Percentiles rank a stretch among this genome's conserved stretches.
phyloP scores from a whole-genome alignment of 495 filamentous ascomycete species.

The Xylaria longipes region DNA sequence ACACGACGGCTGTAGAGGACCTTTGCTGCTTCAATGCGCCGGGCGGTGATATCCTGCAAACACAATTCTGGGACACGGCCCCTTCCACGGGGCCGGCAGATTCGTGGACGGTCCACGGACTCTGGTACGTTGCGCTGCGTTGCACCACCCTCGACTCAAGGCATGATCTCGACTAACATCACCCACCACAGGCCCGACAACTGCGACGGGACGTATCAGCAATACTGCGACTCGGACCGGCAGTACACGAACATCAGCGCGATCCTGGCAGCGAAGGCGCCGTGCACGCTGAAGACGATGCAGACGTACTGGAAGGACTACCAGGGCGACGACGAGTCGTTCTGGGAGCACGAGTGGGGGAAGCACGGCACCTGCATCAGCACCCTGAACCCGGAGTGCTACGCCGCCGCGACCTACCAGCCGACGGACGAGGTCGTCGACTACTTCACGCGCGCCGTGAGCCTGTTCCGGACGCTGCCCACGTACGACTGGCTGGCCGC shows the following conservation, averaged over 20 bases:
- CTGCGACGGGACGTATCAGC: slow-evolving; percentile 77
- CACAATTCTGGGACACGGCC: slow-evolving; percentile 83
- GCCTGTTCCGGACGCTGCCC: slow-evolving; percentile 61
- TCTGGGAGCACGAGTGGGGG: slow-evolving; percentile 85
- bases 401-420: slow-evolving; percentile 57
- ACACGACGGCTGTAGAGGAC: slow-evolving; percentile 48
- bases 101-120: slow-evolving; percentile 83
- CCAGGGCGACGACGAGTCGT: slow-evolving; percentile 60
- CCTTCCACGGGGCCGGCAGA: slow-evolving; percentile 73
- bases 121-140: slow-evolving; percentile 55
- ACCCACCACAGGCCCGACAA: slow-evolving; percentile 65
- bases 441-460: slow-evolving; percentile 61
- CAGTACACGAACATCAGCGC: slow-evolving; percentile 70
- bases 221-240: slow-evolving; percentile 68
- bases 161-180: slow-evolving; percentile 16
- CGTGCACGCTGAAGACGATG: slow-evolving; percentile 65
- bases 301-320: slow-evolving; percentile 70
- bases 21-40: slow-evolving; percentile 82
- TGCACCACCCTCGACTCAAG: not conserved
- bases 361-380: slow-evolving; percentile 78
- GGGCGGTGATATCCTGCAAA: slow-evolving; percentile 75
- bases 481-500: slow-evolving; percentile 61
- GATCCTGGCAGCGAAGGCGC: slow-evolving; percentile 32
- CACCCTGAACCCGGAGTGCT: slow-evolving; percentile 74
- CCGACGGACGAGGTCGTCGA: slow-evolving; percentile 60